A percentile compares a stretch with the other conserved stretches of the same genome.
Evolutionary conservation across 2,329 filamentous ascomycete genomes (phyloP).

Genomic region (Emergomyces pasteurianus): DNA sequence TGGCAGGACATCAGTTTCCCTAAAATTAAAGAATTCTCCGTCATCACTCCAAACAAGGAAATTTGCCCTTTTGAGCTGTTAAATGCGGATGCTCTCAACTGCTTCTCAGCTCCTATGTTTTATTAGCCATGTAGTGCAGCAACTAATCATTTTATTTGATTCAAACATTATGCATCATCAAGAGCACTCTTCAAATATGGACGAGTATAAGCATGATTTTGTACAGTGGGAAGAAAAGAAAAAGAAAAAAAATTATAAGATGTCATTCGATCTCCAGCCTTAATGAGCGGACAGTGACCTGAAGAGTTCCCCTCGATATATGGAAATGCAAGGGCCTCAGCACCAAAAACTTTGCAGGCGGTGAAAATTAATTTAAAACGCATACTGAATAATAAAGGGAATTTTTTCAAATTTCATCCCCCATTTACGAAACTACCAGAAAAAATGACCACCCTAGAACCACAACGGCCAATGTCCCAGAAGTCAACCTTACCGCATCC

Average conservation of each 20-base stretch:
- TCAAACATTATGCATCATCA: not conserved
- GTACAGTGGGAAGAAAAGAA: not conserved
- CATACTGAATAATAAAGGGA: not conserved
- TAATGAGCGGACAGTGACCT: not conserved
- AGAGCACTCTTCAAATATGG: not conserved
- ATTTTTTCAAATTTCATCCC: not conserved
- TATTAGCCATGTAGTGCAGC: not conserved
- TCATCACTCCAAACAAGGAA: not conserved
- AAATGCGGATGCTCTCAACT: not conserved
- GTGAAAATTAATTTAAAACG: not conserved
- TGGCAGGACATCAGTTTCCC: not conserved
- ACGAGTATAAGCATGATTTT: not conserved
- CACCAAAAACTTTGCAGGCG: not conserved
- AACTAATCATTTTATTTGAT: not conserved
- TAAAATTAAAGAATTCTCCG: not conserved
- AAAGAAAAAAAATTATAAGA: not conserved
- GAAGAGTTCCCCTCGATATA: not conserved
- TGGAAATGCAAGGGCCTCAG: not conserved
- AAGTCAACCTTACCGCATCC: not conserved
- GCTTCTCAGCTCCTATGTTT: not conserved
- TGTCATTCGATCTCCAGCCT: not conserved
- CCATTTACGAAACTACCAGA: not conserved
- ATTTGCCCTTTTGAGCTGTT: not conserved
- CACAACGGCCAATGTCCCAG: not conserved
- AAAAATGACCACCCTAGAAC: not conserved